Conservation (phyloP, 2,329 filamentous ascomycete genomes). For the Malbranchea cinnamomea region DNA sequence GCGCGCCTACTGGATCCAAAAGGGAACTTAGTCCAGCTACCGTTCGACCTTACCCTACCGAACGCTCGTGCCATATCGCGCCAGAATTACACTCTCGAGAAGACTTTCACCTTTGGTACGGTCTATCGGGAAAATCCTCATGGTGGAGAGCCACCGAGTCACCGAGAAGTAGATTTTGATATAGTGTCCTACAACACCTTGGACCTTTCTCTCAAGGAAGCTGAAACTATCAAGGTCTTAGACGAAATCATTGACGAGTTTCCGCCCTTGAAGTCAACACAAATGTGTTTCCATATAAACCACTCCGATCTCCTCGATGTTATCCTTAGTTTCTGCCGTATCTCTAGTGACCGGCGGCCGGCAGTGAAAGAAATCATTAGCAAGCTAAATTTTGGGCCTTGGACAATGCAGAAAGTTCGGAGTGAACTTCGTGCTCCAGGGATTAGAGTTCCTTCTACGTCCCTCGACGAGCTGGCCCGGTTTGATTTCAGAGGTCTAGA, state of each 20-base stretch:
- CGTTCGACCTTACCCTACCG: constrained; percentile 81
- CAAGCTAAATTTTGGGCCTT: constrained; percentile 68
- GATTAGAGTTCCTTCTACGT: constrained; percentile 74
- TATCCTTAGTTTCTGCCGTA: constrained; percentile 80
- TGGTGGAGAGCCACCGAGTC: constrained; percentile 66
- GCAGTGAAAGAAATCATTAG: constrained; percentile 71
- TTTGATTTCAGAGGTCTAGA: constrained; percentile 71
- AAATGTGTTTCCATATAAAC: constrained; percentile 81
- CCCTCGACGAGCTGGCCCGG: constrained; percentile 71
- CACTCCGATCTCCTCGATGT: constrained; percentile 75
- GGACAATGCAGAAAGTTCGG: constrained; percentile 70
- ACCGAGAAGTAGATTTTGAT: constrained; percentile 90
- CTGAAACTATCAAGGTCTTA: constrained; percentile 82
- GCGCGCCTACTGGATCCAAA: constrained; percentile 69
- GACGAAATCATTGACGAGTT: constrained; percentile 79
- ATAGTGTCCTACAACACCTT: constrained; percentile 72
- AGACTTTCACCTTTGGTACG: constrained; percentile 73
- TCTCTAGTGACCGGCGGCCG: constrained; percentile 52
- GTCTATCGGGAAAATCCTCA: constrained; percentile 69
- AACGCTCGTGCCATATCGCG: constrained; percentile 71
- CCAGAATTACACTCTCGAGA: constrained; percentile 47
- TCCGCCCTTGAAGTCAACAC: constrained; percentile 52
- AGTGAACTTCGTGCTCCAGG: constrained; percentile 66
- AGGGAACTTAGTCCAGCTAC: constrained; percentile 83
- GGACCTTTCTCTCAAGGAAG: constrained; percentile 78